Conservation (phyloP, 2,329 filamentous ascomycete genomes). For the Trichophyton verrucosum region DNA sequence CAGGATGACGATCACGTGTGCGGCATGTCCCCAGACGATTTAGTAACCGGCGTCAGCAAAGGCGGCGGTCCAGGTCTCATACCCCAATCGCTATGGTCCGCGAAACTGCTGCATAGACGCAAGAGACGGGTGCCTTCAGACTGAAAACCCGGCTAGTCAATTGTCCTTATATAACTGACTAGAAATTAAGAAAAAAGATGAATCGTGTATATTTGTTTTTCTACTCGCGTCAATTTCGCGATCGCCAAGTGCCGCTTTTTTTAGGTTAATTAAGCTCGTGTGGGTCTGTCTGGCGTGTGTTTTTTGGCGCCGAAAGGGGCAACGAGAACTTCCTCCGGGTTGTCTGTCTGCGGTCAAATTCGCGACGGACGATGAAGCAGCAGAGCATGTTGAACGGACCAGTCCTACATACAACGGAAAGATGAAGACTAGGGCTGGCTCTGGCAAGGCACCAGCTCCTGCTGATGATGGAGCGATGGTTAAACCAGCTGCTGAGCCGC, state of each 20-base stretch:
- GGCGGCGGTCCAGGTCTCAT: not conserved
- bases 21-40: not conserved
- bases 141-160: not conserved
- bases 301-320: not conserved
- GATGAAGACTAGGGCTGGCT: not conserved
- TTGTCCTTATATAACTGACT: not conserved
- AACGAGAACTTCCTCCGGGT: not conserved
- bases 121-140: not conserved
- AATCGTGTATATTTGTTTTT: not conserved
- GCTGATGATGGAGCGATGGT: not conserved
- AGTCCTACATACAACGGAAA: not conserved
- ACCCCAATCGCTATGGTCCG: not conserved
- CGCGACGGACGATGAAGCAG: not conserved
- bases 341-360: too few relatives aligned
- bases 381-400: not conserved
- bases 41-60: not conserved
- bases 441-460: not conserved
- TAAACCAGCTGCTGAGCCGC: conserved; percentile 1
- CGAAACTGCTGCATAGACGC: not conserved
- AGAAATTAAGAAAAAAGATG: not conserved
- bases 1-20: not conserved
- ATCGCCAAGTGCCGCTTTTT: not conserved
- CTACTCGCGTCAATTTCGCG: not conserved
- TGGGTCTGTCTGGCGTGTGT: not conserved
- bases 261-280: conserved; percentile 2